Base-by-base conservation (phyloP, 108 stramenopile species). In the Skeletonema menzelii region DNA sequence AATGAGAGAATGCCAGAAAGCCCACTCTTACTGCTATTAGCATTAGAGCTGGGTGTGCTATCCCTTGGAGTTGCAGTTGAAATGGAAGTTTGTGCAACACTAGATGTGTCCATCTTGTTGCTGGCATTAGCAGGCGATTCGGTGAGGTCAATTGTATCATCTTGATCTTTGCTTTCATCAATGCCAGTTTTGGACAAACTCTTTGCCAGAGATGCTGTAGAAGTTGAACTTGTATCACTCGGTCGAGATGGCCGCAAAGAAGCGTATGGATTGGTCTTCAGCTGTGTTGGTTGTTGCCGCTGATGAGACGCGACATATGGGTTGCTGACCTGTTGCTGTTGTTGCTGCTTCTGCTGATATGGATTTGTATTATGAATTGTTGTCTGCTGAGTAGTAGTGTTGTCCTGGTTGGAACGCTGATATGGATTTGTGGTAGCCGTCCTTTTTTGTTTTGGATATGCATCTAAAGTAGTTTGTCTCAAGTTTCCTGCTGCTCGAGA, bases 1-100 rank as follows among this genome's bases (percentile, higher is more conserved):
- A 82, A 75, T 0, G 85, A 80, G 31, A 84, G 67, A 19, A 8
- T 30, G 22, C 22, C 60, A 20, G 71, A 15, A 46, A 46, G 44
- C 17, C 1, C 17, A n/a, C 32, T 30, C 7, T 20, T 31, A n/a
- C 10, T 34, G 68, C 17, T 31, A 7, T 67, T 53, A 19, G 60
- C 59, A 20, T 26, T 37, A 31, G 31, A 30, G 27, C 35, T 69
- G 12, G 40, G 69, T 22, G 24, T 64, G 3, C 34, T 42, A 46
- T 66, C 56, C 38, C 62, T 63, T 28, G 40, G 31, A 65, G 17
- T 11, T 37, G 35, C 35, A 8, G 5, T 37, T 11, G 70, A 71
- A 11, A 19, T 65, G 8, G 65, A 19, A 38, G 4, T 13, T 34
- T 15, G 49, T 62, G 32, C 19, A n/a, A 17, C 4, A 19, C 19